Evolutionary conservation across 2,329 filamentous ascomycete species (phyloP).

Genomic region (Chaetothyriales sp.): DNA sequence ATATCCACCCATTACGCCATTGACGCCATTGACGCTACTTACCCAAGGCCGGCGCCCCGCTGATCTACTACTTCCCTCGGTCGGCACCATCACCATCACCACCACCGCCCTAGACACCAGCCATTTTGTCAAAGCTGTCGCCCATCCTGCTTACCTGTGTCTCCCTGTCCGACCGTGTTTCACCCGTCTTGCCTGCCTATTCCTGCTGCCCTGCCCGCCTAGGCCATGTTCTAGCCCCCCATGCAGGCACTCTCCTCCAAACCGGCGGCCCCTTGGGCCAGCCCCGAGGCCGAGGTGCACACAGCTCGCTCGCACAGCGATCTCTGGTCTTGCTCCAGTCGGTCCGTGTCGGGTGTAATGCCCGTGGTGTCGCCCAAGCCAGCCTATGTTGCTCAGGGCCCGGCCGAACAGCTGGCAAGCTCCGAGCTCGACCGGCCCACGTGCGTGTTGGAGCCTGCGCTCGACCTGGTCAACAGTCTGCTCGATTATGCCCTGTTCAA

Average conservation of each 20-base stretch:
- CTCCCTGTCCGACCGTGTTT: too few relatives aligned
- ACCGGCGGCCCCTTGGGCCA: background rate
- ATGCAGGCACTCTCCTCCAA: background rate
- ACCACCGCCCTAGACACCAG: too few relatives aligned
- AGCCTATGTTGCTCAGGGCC: constrained; percentile 73
- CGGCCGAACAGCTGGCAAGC: constrained; percentile 81
- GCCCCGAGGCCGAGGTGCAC: constrained; percentile 4
- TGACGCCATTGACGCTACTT: background rate
- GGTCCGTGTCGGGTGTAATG: constrained; percentile 8
- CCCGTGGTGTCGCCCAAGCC: constrained; percentile 48
- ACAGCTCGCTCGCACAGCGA: constrained; percentile 18
- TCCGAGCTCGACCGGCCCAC: constrained; percentile 71
- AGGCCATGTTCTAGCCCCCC: background rate
- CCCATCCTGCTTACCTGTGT: too few relatives aligned
- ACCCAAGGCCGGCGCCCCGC: background rate
- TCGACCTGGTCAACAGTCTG: constrained; percentile 75
- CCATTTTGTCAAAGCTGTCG: too few relatives aligned
- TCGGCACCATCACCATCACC: too few relatives aligned
- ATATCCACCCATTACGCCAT: background rate
- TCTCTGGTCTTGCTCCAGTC: constrained; percentile 13
- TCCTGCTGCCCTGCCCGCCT: too few relatives aligned
- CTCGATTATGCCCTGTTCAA: constrained; percentile 87
- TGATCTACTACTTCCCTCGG: background rate
- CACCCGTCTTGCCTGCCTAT: too few relatives aligned
- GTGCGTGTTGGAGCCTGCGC: constrained; percentile 54